A percentile compares a stretch with the other conserved stretches of the same genome.
phyloP scores from a whole-genome alignment of 768 basidiomycete genomes.

The Lactifluus rugatus region DNA sequence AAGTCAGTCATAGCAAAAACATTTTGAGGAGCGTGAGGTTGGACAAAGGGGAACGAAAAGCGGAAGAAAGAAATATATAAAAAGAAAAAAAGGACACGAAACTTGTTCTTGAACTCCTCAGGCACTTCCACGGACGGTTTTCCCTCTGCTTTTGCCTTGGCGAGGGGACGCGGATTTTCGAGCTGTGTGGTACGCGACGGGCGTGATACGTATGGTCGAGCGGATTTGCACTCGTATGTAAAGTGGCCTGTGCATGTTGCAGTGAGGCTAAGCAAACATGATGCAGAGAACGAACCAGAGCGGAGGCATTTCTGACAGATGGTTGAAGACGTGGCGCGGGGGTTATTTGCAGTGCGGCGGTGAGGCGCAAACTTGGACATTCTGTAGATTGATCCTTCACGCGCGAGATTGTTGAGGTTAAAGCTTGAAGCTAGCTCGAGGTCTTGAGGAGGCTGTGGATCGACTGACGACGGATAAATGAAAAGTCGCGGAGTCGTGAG shows the following conservation, averaged over 20 bases:
- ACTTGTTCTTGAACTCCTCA: slow-evolving; percentile 85
- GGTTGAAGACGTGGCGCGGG: slow-evolving; percentile 55
- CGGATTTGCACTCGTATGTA: slow-evolving; percentile 80
- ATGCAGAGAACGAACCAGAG: slow-evolving; percentile 36
- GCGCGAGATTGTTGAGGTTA: neutral
- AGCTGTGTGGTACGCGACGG: slow-evolving; percentile 83
- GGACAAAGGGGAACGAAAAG: too few species aligned
- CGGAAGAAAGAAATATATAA: neutral
- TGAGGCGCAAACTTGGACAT: slow-evolving; percentile 85
- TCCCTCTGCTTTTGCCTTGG: slow-evolving; percentile 59
- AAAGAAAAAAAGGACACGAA: slow-evolving; percentile 19
- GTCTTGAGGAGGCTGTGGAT: too few species aligned
- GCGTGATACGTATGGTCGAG: slow-evolving; percentile 76
- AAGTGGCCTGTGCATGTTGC: slow-evolving; percentile 55
- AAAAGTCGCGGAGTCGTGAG: too few species aligned
- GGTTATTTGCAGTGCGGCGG: slow-evolving; percentile 47
- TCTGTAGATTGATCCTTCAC: neutral
- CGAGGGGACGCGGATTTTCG: slow-evolving; percentile 60
- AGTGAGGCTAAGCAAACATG: too few species aligned
- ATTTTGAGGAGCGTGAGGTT: too few species aligned
- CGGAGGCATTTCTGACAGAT: slow-evolving; percentile 77
- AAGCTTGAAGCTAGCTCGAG: too few species aligned
- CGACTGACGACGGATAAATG: too few species aligned
- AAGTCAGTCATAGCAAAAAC: too few species aligned
- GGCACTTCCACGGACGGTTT: slow-evolving; percentile 78